Base-by-base conservation (phyloP, 2,329 filamentous ascomycete genomes). In the Fusarium devonianum region DNA sequence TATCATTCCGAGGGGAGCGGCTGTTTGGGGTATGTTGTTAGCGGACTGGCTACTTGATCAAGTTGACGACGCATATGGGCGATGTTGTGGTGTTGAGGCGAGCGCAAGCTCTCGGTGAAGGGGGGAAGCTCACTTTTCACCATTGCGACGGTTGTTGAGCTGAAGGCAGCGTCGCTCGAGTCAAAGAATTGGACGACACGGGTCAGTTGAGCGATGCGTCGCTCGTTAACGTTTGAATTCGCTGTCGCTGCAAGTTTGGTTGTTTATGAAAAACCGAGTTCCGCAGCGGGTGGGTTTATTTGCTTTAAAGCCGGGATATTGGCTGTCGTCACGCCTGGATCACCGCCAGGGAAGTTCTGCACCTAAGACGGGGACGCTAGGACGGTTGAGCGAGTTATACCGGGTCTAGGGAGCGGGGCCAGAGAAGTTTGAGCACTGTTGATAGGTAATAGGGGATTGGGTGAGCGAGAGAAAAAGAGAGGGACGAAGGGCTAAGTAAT, bases 1-100 rank as follows among this genome's bases (percentile, higher is more conserved):
- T 32, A 66, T 65, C 26, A 77, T 59, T 64, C 75, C 74, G 30
- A 79, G 60, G 38, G 68, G 59, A 18, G 71, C 69, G 63, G 76
- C 76, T 79, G 53, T 21, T 21, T n/a, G 29, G 5, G 14, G 28
- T 3, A 28, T 5, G 21, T 13, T 40, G 45, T 54, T 19, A 55
- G 53, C 34, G 16, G 8, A 34, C n/a, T 42, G 21, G 18, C n/a
- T n/a, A n/a, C n/a, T n/a, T n/a, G n/a, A n/a, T n/a, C n/a, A n/a
- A n/a, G 23, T 25, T 25, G 23, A 6, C 7, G 23, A 8, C n/a
- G n/a, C n/a, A 22, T 23, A n/a, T 34, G 7, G 26, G 22, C 10
- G 14, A 37, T 40, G 22, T 6, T 25, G 36, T 33, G 22, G 5
- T 23, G 36, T 33, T n/a, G n/a, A n/a, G n/a, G n/a, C n/a, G n/a